Conservation (phyloP, 75 land plant species). For the Cupressus sempervirens region DNA sequence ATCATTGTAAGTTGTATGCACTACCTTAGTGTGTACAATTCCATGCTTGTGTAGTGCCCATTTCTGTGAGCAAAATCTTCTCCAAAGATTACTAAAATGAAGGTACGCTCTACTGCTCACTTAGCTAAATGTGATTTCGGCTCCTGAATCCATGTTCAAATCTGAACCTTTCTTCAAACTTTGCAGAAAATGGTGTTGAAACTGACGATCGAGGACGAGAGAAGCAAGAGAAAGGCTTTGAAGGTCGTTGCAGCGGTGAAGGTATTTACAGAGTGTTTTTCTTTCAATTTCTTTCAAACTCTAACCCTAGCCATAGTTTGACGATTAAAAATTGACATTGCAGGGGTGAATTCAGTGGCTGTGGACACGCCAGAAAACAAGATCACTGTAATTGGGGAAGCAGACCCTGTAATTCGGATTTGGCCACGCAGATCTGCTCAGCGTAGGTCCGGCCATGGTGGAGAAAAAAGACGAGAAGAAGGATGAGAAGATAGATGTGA, state of each 20-base stretch:
- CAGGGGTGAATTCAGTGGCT: too few relatives aligned
- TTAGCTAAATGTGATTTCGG: too few relatives aligned
- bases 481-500: too few relatives aligned
- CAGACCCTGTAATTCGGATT: constrained; percentile 37
- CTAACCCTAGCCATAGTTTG: constrained; percentile 37
- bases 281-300: neutral
- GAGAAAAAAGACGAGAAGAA: constrained; percentile 24
- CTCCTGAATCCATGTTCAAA: too few relatives aligned
- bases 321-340: constrained; percentile 23
- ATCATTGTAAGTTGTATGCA: too few relatives aligned
- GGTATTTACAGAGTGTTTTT: neutral
- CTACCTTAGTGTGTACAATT: too few relatives aligned
- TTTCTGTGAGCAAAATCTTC: too few relatives aligned
- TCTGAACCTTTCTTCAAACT: neutral
- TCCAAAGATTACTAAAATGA: too few relatives aligned
- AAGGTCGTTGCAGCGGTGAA: neutral
- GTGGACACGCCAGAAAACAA: too few relatives aligned
- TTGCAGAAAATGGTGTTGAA: constrained; percentile 8
- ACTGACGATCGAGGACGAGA: neutral
- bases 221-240: neutral
- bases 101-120: too few relatives aligned
- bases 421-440: constrained; percentile 32
- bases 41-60: too few relatives aligned
- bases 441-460: constrained; percentile 18
- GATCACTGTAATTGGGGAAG: constrained; percentile 4